Evolutionary conservation across 2,329 filamentous ascomycete genomes (phyloP), one percentile per base, ranked within the genome.

Genomic region (Fusarium verrucosum): DNA sequence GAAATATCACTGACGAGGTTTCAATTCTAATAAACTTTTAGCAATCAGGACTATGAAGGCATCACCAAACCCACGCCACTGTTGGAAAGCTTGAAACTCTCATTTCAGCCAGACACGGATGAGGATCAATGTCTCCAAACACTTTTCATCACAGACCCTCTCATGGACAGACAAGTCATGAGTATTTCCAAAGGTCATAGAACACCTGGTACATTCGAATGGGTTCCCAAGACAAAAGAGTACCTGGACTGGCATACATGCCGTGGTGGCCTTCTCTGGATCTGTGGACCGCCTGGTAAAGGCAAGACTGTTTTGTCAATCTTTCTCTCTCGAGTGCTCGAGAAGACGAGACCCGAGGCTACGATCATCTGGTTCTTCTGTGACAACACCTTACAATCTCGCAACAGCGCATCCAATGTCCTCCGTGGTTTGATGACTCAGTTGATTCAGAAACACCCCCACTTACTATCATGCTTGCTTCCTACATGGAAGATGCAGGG

Each of bases 281-380:
- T 63, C 7, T 61, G 40, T 0, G 60, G 46, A 0, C 7, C 44
- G 1, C 57, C 60, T 10, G 62, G 62, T 0, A 60, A 63, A 23
- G 62, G 59, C 0, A 63, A 65, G 23, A 57, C 59, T 0, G 26
- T 50, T 10, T 44, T 65, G 2, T 62, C 59, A 2, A 53, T 59
- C 10, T 65, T 59, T 11, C 30, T 62, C 1, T 49, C 44, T 0
- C 28, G 50, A 11, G 30, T 62, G 1, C 20, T 59, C 1, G 20
- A 53, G 4, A 2, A 9, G 1, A 37, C 50, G 1, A 60, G 33
- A 10, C 11, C 23, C 1, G 35, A 50, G 1, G 28, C 28, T 4
- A 57, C 42, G 0, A 8, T 50, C 10, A 50, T 62, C 1, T 63
- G 23, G 16, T 61, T 62, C 46, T 62, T 62, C n/a, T 62, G 50